These are phyloP conservation scores for Cladochytrium tenue DNA, from an alignment of 371 early-diverging fungal genomes.

Conservation along the genomic window DNA sequence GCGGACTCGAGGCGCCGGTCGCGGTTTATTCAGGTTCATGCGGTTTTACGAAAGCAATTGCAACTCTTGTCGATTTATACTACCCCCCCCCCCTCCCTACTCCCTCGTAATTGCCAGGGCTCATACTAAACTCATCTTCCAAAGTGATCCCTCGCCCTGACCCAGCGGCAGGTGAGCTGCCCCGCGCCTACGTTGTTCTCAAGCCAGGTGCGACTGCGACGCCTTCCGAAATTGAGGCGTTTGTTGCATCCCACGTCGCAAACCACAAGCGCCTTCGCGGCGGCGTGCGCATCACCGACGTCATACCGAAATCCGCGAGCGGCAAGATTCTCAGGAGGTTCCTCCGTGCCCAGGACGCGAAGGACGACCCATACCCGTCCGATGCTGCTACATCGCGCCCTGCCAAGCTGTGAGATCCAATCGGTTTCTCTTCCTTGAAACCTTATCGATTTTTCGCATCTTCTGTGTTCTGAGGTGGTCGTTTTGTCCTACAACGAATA, in stretches of 20 bases:
- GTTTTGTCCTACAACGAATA: too few relatives aligned
- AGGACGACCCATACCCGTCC: too few relatives aligned
- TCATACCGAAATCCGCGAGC: constrained; percentile 76
- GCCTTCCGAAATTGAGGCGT: constrained; percentile 56
- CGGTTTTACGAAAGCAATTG: too few relatives aligned
- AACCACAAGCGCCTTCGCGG: constrained; percentile 78
- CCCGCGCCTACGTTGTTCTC: constrained; percentile 75
- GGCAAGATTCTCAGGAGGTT: constrained; percentile 77
- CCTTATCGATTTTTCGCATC: too few relatives aligned
- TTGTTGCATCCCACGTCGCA: constrained; percentile 65
- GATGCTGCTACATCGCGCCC: too few relatives aligned
- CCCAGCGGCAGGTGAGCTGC: constrained; percentile 73
- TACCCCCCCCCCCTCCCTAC: too few relatives aligned
- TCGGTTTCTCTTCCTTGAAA: too few relatives aligned
- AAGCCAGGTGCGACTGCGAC: constrained; percentile 30
- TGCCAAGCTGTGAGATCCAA: too few relatives aligned
- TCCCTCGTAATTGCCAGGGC: not conserved
- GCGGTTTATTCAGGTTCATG: not conserved
- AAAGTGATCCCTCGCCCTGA: constrained; percentile 38
- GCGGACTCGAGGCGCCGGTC: too few relatives aligned
- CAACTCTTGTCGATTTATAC: too few relatives aligned
- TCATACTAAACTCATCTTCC: too few relatives aligned
- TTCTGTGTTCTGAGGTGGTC: too few relatives aligned
- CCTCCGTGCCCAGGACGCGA: constrained; percentile 27
- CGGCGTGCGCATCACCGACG: constrained; percentile 69